Conservation (phyloP, 148 eudicot species). For the Polygonum aviculare region DNA sequence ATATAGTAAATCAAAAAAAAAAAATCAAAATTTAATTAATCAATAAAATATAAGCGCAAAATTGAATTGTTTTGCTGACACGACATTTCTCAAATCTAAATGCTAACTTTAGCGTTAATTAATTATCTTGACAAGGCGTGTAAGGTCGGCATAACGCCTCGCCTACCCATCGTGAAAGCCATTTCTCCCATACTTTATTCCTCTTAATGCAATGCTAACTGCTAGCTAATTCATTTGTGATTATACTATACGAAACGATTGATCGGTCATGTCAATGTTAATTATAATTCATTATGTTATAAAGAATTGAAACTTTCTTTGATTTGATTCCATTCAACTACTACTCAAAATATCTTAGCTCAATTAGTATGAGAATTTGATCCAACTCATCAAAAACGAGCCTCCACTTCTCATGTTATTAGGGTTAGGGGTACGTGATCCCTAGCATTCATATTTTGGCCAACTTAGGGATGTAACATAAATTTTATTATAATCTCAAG, state of each 20-base stretch:
- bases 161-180: conserved; percentile 4
- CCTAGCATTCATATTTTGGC: background rate
- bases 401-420: background rate
- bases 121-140: background rate
- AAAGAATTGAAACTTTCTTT: background rate
- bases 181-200: background rate
- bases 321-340: background rate
- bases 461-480: conserved; percentile 2
- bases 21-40: no score
- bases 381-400: background rate
- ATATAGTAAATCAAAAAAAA: background rate
- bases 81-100: background rate
- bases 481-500: background rate
- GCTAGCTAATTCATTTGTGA: background rate
- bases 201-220: background rate
- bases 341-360: conserved; percentile 1
- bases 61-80: background rate
- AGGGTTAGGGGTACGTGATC: background rate
- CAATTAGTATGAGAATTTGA: background rate
- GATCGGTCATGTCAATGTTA: background rate
- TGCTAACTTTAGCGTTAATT: background rate
- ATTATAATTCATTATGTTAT: background rate
- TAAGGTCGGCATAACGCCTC: background rate
- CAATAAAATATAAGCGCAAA: background rate
- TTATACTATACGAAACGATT: background rate